phyloP scores from a whole-genome alignment of 2,329 filamentous ascomycete species.

The Cryphonectria naterciae region DNA sequence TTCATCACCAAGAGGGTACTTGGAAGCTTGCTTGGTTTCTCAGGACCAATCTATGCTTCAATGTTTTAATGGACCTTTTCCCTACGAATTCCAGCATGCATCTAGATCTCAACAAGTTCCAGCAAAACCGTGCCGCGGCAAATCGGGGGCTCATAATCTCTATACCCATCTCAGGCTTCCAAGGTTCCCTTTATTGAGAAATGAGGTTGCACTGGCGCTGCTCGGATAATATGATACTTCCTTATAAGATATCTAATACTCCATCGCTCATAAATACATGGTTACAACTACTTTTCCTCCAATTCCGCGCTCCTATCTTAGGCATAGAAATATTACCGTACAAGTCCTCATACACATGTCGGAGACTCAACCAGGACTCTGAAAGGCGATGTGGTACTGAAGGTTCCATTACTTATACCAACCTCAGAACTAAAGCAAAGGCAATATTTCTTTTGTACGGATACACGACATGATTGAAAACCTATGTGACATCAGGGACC shows the following conservation, averaged over 20 bases:
- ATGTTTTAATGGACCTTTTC: too few relatives aligned
- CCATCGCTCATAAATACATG: background rate
- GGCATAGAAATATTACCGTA: background rate
- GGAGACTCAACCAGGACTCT: background rate
- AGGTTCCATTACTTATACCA: background rate
- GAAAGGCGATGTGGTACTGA: background rate
- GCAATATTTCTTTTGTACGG: background rate
- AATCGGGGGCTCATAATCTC: too few relatives aligned
- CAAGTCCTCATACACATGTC: background rate
- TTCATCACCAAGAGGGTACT: background rate
- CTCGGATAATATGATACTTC: background rate
- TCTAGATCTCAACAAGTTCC: background rate
- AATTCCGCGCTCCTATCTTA: background rate
- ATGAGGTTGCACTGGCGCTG: background rate
- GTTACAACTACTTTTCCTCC: background rate
- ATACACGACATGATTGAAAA: background rate
- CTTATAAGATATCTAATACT: background rate
- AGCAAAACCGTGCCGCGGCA: background rate
- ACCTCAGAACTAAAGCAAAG: background rate
- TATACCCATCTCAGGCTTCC: background rate
- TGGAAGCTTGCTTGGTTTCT: background rate
- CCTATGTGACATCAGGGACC: background rate
- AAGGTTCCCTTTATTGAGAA: background rate
- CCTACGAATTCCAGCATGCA: background rate
- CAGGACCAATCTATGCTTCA: too few relatives aligned